A percentile compares a stretch with the other conserved stretches of the same genome.
Conservation (phyloP, 73 alveolate species). For the Paramecium sexaurelia region DNA sequence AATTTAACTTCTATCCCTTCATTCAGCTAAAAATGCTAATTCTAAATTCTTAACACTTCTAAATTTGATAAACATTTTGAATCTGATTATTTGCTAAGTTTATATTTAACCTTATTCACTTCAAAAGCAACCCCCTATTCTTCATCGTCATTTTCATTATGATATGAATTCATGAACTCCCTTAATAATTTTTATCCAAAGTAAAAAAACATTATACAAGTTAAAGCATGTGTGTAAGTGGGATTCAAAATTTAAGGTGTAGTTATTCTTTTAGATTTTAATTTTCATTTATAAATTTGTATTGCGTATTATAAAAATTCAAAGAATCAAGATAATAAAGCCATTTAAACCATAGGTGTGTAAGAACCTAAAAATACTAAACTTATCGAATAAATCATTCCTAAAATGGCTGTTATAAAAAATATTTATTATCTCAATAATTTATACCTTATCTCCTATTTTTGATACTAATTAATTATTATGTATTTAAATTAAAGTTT, state of each 20-base stretch:
- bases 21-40: slow-evolving; percentile 73
- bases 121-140: background rate
- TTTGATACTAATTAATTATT: slow-evolving; percentile 5
- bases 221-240: background rate
- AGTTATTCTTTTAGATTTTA: too few relatives aligned
- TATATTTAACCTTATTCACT: background rate
- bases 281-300: too few relatives aligned
- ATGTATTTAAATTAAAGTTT: background rate
- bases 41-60: background rate
- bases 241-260: slow-evolving; percentile 9
- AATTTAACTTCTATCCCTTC: slow-evolving; percentile 75
- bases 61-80: background rate
- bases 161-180: background rate
- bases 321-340: slow-evolving; percentile 10
- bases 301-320: background rate
- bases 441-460: slow-evolving; percentile 35
- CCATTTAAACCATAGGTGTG: background rate
- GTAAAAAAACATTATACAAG: background rate
- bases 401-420: slow-evolving; percentile 17
- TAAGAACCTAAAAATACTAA: slow-evolving; percentile 25
- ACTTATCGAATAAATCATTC: slow-evolving; percentile 1
- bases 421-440: background rate
- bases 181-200: slow-evolving; percentile 16
- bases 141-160: slow-evolving; percentile 21
- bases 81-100: background rate